phyloP scores from a whole-genome alignment of 169 alveolate genomes.

The Cryptosporidium sp. region DNA sequence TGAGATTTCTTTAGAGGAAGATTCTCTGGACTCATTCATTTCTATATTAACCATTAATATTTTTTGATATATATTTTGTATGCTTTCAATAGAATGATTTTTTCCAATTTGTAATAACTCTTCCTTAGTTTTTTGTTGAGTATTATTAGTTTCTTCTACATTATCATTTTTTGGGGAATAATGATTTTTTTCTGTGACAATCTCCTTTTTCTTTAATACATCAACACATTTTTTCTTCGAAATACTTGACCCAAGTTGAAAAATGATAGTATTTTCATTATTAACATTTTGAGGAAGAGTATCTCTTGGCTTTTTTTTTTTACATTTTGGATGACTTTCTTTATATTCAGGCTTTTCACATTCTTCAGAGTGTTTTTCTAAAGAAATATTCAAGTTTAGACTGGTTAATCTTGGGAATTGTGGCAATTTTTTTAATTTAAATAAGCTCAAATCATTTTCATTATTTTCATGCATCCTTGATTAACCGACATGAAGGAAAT shows the following conservation, averaged over 20 bases:
- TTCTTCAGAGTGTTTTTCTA: conserved; percentile 9
- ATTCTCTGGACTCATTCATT: not conserved
- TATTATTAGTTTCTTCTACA: not conserved
- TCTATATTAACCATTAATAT: not conserved
- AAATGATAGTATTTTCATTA: conserved; percentile 18
- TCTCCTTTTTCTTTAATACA: conserved; percentile 2
- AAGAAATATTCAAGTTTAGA: conserved; percentile 20
- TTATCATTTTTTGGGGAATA: not conserved
- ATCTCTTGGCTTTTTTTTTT: not conserved
- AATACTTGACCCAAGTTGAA: conserved; percentile 65
- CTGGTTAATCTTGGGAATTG: conserved; percentile 46
- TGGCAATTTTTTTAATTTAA: conserved; percentile 12
- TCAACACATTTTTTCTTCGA: conserved; percentile 27
- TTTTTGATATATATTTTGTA: not conserved
- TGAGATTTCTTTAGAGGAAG: not conserved
- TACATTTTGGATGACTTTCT: conserved; percentile 2
- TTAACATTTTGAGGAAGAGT: not conserved
- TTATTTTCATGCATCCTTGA: conserved; percentile 10
- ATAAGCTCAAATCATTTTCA: not conserved
- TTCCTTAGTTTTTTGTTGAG: not conserved
- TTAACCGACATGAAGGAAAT: not conserved
- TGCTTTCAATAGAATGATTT: not conserved
- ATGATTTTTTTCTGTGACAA: not conserved
- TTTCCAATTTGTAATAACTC: not conserved
- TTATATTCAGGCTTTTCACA: not conserved